Base-by-base conservation (phyloP, 306 rosid species). In the Vicia faba region DNA sequence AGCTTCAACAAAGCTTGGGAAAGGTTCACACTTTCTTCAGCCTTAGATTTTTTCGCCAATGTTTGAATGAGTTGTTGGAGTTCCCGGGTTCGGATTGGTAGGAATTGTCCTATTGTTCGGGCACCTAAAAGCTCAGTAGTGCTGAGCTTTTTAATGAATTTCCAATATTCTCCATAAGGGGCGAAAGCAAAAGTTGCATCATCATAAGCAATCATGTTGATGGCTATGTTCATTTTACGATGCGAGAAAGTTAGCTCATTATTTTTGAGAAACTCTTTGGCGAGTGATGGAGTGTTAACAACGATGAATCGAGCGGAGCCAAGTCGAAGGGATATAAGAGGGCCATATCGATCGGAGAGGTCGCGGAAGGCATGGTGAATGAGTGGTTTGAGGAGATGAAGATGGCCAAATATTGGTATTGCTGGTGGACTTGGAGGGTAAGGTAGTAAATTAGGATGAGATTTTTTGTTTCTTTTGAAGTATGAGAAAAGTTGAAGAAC, bases 361-460 rank as follows among this genome's bases (percentile, higher is more conserved):
- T 68, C 45, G 0, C 70, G 61, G 28, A 86, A 68, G 10, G 88
- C 67, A 0, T 65, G 84, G 38, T 86, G 87, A 35, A 79, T 18
- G 23, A 79, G 68, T 3, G 83, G 92, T 51, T 63, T 59, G 0
- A 83, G 72, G 3, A 83, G 41, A 68, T 83, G 82, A 7, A 83
- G 71, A 14, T 83, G 84, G 5, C 82, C 84, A 1, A 83, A 26
- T 20, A 83, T 8, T 68, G 87, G 74, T 66, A 55, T 16, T 5
- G 75, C 31, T 3, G 66, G 48, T 23, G 88, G 88, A 49, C 88
- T 64, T 39, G 87, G 87, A 8, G 84, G 88, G 35, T 53, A 14
- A 4, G 58, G 58, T 3, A 7, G 40, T 4, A 40, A 44, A 8
- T 31, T 1, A 10, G 11, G 8, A 12, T 33, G 15, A 41, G 68